Conservation (phyloP, 192 early-diverging fungal species). For the Coemansia sp. region DNA sequence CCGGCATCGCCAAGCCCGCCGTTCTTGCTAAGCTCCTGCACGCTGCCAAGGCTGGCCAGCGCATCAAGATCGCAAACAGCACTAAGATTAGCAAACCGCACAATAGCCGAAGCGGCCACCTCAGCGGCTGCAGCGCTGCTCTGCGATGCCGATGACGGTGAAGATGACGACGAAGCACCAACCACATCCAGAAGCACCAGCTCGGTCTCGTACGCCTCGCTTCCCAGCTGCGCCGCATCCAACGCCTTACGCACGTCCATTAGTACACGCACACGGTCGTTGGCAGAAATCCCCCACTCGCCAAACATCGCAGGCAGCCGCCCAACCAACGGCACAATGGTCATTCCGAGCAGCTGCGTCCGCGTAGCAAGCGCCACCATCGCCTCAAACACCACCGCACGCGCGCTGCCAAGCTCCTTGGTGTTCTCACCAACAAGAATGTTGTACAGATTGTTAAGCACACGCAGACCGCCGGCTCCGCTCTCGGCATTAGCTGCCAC, state of each 20-base stretch:
- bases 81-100: constrained; percentile 63
- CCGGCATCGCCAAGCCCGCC: constrained; percentile 68
- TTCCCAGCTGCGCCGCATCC: constrained; percentile 23
- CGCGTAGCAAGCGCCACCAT: constrained; percentile 76
- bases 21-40: constrained; percentile 70
- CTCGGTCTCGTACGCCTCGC: constrained; percentile 44
- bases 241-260: constrained; percentile 40
- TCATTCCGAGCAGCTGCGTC: constrained; percentile 22
- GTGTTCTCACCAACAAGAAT: constrained; percentile 52
- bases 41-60: constrained; percentile 61
- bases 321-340: constrained; percentile 29
- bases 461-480: constrained; percentile 35
- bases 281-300: constrained; percentile 33
- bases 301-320: constrained; percentile 23
- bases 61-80: constrained; percentile 79
- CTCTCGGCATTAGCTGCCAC: constrained; percentile 17
- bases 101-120: constrained; percentile 65
- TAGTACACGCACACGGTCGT: constrained; percentile 68
- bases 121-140: constrained; percentile 55
- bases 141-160: background rate
- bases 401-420: constrained; percentile 39
- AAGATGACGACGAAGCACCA: constrained; percentile 5
- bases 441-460: constrained; percentile 81
- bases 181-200: constrained; percentile 69
- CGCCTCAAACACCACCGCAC: constrained; percentile 68